Percentiles rank a stretch among this genome's conserved stretches.
Conservation (phyloP, 768 basidiomycete species). For the Pulveroboletus sp. region DNA sequence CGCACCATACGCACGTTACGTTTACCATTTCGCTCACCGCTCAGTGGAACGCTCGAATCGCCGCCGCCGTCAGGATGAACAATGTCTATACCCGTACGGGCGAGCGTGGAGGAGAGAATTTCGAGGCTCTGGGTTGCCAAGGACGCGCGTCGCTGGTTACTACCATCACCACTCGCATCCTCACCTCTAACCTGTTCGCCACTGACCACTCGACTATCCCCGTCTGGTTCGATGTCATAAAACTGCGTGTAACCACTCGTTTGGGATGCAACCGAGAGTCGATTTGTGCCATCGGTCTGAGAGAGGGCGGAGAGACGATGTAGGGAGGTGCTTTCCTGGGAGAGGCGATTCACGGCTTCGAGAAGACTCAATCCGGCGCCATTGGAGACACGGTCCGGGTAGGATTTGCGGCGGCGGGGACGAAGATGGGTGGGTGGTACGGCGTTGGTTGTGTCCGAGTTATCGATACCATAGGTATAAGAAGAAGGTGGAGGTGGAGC, state of each 20-base stretch:
- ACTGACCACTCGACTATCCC: neutral
- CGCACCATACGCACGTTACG: slow-evolving; percentile 23
- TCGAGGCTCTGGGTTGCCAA: slow-evolving; percentile 23
- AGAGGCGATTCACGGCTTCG: slow-evolving; percentile 25
- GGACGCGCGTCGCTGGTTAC: neutral
- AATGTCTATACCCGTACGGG: slow-evolving; percentile 17
- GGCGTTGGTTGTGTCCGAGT: neutral
- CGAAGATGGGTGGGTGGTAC: slow-evolving; percentile 10
- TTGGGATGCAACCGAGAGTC: slow-evolving; percentile 22
- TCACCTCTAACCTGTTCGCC: neutral
- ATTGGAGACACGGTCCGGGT: slow-evolving; percentile 22
- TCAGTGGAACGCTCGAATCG: neutral
- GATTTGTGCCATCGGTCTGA: slow-evolving; percentile 9
- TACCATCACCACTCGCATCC: neutral
- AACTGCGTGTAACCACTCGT: slow-evolving; percentile 27
- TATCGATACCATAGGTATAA: neutral
- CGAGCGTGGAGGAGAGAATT: slow-evolving; percentile 17
- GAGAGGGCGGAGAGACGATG: slow-evolving; percentile 4
- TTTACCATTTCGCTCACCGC: slow-evolving; percentile 5
- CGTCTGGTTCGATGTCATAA: slow-evolving; percentile 17
- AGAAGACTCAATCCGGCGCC: slow-evolving; percentile 23
- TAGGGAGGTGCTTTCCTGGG: slow-evolving; percentile 10
- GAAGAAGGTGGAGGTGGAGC: neutral
- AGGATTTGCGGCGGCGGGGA: slow-evolving; percentile 19
- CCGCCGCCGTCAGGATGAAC: neutral